Conservation (phyloP, 352 stramenopile species). For the Pythium oligandrum region DNA sequence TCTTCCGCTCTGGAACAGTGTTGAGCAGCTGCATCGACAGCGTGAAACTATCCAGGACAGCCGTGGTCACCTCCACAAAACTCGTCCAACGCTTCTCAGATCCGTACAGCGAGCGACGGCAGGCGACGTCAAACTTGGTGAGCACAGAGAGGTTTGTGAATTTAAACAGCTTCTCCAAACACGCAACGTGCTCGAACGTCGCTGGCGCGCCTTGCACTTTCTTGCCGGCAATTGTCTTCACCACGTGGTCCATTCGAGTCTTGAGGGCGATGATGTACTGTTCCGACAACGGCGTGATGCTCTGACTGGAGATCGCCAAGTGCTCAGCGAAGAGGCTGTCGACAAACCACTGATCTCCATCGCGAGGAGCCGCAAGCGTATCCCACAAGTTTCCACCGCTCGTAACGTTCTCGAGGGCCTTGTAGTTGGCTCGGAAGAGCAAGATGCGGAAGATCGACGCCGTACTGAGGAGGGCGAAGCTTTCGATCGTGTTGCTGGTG, state of each 20-base stretch:
- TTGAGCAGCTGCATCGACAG: conserved; percentile 24
- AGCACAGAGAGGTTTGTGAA: conserved; percentile 19
- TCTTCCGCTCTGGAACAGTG: conserved; percentile 18
- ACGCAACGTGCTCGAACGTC: conserved; percentile 21
- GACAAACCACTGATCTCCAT: conserved; percentile 8
- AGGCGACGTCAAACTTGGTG: conserved; percentile 17
- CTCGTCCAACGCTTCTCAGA: conserved; percentile 16
- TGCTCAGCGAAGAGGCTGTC: conserved; percentile 15
- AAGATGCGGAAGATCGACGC: conserved; percentile 26
- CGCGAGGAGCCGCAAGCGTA: conserved; percentile 10
- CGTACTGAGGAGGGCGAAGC: conserved; percentile 17
- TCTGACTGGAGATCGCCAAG: conserved; percentile 13
- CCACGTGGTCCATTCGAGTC: conserved; percentile 16
- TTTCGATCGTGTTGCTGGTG: conserved; percentile 19
- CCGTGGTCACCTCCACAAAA: conserved; percentile 17
- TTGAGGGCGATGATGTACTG: conserved; percentile 21
- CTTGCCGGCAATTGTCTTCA: conserved; percentile 11
- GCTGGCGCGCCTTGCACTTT: conserved; percentile 10
- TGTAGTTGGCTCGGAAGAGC: conserved; percentile 21
- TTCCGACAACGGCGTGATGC: conserved; percentile 11
- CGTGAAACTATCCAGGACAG: conserved; percentile 24
- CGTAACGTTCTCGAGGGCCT: conserved; percentile 11
- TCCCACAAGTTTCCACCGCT: conserved; percentile 13
- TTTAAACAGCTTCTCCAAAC: conserved; percentile 19
- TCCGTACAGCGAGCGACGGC: conserved; percentile 10